These are phyloP conservation scores for Rhododendron henanense DNA, from an alignment of 148 eudicot species.

Conservation along the genomic window DNA sequence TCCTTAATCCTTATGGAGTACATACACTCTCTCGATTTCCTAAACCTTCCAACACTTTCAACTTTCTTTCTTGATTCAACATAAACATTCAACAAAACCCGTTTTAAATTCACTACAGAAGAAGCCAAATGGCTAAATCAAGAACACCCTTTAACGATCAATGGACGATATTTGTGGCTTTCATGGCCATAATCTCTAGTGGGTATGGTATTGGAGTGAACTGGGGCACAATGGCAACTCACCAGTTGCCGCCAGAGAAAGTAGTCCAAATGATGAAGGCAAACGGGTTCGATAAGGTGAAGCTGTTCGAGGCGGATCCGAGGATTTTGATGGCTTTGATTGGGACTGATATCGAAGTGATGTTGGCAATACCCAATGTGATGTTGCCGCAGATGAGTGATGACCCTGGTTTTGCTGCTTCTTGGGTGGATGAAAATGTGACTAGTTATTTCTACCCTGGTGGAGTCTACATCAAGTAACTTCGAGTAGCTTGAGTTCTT, in stretches of 20 bases:
- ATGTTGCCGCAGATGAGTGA: constrained; percentile 73
- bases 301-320: constrained; percentile 83
- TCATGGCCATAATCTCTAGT: constrained; percentile 10
- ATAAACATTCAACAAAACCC: neutral
- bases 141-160: neutral
- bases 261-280: constrained; percentile 77
- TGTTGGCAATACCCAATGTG: constrained; percentile 82
- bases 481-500: constrained; percentile 12
- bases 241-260: constrained; percentile 57
- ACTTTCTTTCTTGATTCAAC: constrained; percentile 1
- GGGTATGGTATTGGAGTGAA: constrained; percentile 72
- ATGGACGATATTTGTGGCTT: constrained; percentile 3
- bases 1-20: neutral
- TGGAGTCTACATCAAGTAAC: constrained; percentile 77
- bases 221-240: constrained; percentile 93
- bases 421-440: constrained; percentile 88
- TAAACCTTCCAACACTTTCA: neutral
- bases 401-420: constrained; percentile 50
- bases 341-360: constrained; percentile 70
- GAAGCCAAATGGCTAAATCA: neutral
- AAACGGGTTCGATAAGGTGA: constrained; percentile 82
- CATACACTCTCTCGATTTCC: constrained; percentile 4
- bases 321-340: constrained; percentile 55
- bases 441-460: constrained; percentile 54
- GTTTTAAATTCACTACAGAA: neutral